Evolutionary conservation across 2,329 filamentous ascomycete species (phyloP).

Genomic region (Achaetomium macrosporum): DNA sequence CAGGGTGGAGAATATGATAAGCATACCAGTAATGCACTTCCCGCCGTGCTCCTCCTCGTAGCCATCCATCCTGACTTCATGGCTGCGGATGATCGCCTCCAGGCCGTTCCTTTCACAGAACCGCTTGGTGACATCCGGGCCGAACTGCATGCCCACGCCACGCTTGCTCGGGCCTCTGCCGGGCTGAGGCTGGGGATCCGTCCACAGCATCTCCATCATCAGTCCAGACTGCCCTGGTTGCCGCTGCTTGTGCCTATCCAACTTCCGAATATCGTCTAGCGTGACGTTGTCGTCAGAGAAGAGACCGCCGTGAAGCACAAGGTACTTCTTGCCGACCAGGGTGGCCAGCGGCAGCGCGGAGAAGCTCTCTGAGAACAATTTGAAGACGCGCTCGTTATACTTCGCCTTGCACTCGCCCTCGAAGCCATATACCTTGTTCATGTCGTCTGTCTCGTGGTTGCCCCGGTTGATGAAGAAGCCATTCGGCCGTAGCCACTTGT

Average conservation of each 20-base stretch:
- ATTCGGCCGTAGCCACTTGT: conserved; percentile 89
- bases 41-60: conserved; percentile 97
- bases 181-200: conserved; percentile 80
- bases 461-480: conserved; percentile 94
- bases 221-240: conserved; percentile 89
- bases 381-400: conserved; percentile 92
- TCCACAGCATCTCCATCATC: conserved; percentile 99
- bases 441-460: conserved; percentile 98
- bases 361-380: conserved; percentile 96
- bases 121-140: conserved; percentile 88
- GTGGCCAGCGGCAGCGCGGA: conserved; percentile 89
- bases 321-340: conserved; percentile 81
- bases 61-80: conserved; percentile 98
- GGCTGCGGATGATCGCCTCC: conserved; percentile 90
- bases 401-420: conserved; percentile 98
- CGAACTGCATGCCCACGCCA: conserved; percentile 93
- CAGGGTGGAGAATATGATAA: background rate
- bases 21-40: conserved; percentile 80
- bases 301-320: conserved; percentile 88
- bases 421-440: conserved; percentile 98
- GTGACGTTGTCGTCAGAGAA: conserved; percentile 94
- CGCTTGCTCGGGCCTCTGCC: conserved; percentile 93
- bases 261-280: conserved; percentile 86
- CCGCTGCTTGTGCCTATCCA: conserved; percentile 83
- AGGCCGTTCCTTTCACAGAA: conserved; percentile 97